Base-by-base conservation (phyloP, 306 rosid genomes). In the Arachis stenosperma region DNA sequence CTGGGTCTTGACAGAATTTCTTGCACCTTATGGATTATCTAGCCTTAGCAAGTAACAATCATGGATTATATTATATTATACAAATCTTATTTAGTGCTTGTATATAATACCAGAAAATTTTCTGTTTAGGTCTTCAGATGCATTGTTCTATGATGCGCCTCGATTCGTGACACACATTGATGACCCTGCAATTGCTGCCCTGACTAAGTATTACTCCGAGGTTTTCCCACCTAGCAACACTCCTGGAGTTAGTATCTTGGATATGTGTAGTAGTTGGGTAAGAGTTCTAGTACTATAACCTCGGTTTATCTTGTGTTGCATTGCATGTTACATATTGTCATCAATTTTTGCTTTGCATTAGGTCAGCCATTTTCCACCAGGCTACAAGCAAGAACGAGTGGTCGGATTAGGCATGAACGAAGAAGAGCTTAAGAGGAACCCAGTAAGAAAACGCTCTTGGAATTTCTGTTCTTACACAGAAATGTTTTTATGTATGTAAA, bases 241-340 rank as follows among this genome's bases (percentile, higher is more conserved):
- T 79, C 87, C 89, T 37, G 97, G 92, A 64, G 80, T 87, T 4
- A 79, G 80, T 89, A 82, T 88, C 78, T 63, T 91, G 89, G 97
- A 91, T 68, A 81, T 89, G 89, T 89, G 97, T 75, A 85, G 95
- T 85, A 91, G 97, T 81, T 91, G 97, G 95, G 97, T 91, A 79
- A 79, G 88, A 33, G 13, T 54, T 66, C 75, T 69, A 54, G 69
- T 55, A 61, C 65, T 48, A 5, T 51, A 37, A 48, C 48, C 54
- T 27, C 61, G 9, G 12, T 43, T 50, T 76, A 29, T 78, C 39
- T 56, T 63, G 14, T 67, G 7, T 72, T 61, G 33, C 30, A 17
- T 56, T 57, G 69, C 46, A 37, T 56, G 43, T 15, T 15, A 5
- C 62, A 10, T 58, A 39, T 69, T 65, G 30, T 61, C 69, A 69